Evolutionary conservation across 495 filamentous ascomycete species (phyloP).

Genomic region (Neurospora sp.): DNA sequence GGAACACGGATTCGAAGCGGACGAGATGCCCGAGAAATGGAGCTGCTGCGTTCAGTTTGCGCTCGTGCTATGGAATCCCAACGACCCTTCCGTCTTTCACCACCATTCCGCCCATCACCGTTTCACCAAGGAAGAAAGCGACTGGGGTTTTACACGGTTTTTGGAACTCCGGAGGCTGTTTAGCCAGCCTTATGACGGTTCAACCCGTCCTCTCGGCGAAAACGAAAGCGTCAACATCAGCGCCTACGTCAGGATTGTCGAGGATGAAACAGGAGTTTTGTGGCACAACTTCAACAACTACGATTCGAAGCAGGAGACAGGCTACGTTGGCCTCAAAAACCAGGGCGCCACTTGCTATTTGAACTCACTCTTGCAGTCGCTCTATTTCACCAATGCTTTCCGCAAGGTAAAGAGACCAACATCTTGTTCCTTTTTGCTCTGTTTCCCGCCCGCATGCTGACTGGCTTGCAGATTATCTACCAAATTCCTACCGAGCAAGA

Average conservation of each 20-base stretch:
- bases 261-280: constrained; percentile 96
- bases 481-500: constrained; percentile 87
- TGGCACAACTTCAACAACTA: constrained; percentile 99
- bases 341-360: constrained; percentile 98
- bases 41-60: constrained; percentile 94
- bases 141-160: constrained; percentile 97
- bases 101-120: constrained; percentile 70
- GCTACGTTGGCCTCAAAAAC: constrained; percentile 93
- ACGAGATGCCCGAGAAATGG: constrained; percentile 70
- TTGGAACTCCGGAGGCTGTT: constrained; percentile 78
- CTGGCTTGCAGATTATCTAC: constrained; percentile 66
- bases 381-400: constrained; percentile 97
- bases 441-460: neutral
- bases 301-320: constrained; percentile 97
- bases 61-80: constrained; percentile 85
- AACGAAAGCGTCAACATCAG: constrained; percentile 79
- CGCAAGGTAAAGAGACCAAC: constrained; percentile 55
- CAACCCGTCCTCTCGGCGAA: constrained; percentile 73
- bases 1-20: constrained; percentile 72
- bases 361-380: constrained; percentile 90
- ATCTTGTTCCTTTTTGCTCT: neutral
- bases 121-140: constrained; percentile 91
- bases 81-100: constrained; percentile 68
- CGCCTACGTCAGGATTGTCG: constrained; percentile 85
- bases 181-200: constrained; percentile 47